Conservation (phyloP, 1,284 basidiomycete genomes). For the Boletus subluridellus region DNA sequence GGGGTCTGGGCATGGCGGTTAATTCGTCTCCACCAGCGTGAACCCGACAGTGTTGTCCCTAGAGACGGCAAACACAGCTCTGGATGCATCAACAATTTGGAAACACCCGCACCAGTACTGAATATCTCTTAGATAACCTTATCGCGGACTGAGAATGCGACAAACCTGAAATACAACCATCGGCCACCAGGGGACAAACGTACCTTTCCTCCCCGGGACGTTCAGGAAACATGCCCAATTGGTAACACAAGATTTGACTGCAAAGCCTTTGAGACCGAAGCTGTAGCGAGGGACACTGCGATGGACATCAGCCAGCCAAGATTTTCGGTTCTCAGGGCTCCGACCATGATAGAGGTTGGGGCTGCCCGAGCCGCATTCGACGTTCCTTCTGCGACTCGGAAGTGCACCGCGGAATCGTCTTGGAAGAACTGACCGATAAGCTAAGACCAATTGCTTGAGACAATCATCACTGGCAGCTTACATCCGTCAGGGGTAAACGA, state of each 20-base stretch:
- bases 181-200: slow-evolving; percentile 36
- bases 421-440: neutral
- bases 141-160: neutral
- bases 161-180: slow-evolving; percentile 50
- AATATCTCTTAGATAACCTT: neutral
- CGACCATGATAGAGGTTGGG: slow-evolving; percentile 70
- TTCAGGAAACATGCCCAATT: slow-evolving; percentile 65
- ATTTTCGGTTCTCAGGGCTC: slow-evolving; percentile 51
- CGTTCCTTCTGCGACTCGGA: slow-evolving; percentile 60
- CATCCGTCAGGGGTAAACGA: no score
- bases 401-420: slow-evolving; percentile 62
- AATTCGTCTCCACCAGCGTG: slow-evolving; percentile 59
- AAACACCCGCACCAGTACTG: slow-evolving; percentile 52
- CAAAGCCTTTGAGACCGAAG: slow-evolving; percentile 50
- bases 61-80: slow-evolving; percentile 67
- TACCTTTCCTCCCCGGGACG: slow-evolving; percentile 57
- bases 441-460: neutral
- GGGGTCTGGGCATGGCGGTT: slow-evolving; percentile 56
- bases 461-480: neutral
- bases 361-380: slow-evolving; percentile 61
- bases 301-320: slow-evolving; percentile 65
- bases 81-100: slow-evolving; percentile 64
- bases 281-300: slow-evolving; percentile 56
- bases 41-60: slow-evolving; percentile 65
- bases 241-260: slow-evolving; percentile 50